These are phyloP conservation scores for Diospyros lotus DNA, from an alignment of 148 eudicot genomes.

Conservation along the genomic window DNA sequence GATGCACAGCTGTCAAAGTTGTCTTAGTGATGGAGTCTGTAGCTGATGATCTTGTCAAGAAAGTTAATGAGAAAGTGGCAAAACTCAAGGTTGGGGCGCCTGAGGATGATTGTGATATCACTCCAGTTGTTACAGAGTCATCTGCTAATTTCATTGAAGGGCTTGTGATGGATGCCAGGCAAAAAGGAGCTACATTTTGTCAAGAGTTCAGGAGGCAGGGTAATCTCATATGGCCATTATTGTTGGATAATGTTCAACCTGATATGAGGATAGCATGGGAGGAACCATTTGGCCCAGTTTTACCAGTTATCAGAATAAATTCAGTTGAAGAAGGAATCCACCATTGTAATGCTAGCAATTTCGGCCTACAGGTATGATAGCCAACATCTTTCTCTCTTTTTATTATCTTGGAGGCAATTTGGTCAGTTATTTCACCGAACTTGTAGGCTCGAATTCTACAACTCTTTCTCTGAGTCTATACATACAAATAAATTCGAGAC, in stretches of 20 bases:
- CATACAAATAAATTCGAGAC: background rate
- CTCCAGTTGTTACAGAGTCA: slow-evolving; percentile 94
- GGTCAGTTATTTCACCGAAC: background rate
- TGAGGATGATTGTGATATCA: slow-evolving; percentile 83
- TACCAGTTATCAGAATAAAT: slow-evolving; percentile 54
- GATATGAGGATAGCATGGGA: slow-evolving; percentile 77
- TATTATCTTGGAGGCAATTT: background rate
- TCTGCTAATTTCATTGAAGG: slow-evolving; percentile 96
- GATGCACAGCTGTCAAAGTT: slow-evolving; percentile 98
- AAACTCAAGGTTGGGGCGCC: slow-evolving; percentile 96
- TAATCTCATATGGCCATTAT: slow-evolving; percentile 91
- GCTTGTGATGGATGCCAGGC: slow-evolving; percentile 78
- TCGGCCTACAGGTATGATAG: slow-evolving; percentile 52
- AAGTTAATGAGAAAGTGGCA: slow-evolving; percentile 79
- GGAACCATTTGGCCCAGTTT: slow-evolving; percentile 63
- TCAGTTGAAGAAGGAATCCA: slow-evolving; percentile 66
- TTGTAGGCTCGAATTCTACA: background rate
- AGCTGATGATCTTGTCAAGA: slow-evolving; percentile 76
- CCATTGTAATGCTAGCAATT: slow-evolving; percentile 66
- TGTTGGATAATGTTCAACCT: slow-evolving; percentile 79
- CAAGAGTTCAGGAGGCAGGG: slow-evolving; percentile 94
- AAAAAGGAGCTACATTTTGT: slow-evolving; percentile 93
- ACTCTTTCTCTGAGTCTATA: background rate
- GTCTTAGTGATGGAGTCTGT: slow-evolving; percentile 90
- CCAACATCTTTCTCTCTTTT: background rate